These are phyloP conservation scores for Astrocystis sublimbata DNA, from an alignment of 495 filamentous ascomycete species.

Conservation along the genomic window DNA sequence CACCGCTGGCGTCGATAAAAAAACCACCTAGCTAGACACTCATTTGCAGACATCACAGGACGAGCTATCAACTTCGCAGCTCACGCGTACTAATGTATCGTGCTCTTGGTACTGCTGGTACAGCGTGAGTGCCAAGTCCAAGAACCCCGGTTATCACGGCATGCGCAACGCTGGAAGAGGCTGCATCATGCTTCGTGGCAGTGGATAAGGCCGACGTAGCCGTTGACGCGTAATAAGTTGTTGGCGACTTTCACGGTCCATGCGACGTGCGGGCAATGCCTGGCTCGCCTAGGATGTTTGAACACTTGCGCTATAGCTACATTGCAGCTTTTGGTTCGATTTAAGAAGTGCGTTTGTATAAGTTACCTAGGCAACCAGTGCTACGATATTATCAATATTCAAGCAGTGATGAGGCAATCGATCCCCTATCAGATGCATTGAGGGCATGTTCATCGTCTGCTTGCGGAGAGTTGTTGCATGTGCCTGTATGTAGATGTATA, in stretches of 20 bases:
- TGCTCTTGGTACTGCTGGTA: not conserved
- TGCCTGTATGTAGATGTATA: too few species aligned
- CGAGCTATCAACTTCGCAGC: not conserved
- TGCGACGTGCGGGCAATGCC: not conserved
- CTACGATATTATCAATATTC: not conserved
- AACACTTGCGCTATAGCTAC: not conserved
- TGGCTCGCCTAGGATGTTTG: not conserved
- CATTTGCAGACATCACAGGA: not conserved
- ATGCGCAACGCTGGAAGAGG: not conserved
- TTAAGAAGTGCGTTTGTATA: not conserved
- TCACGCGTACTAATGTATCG: not conserved
- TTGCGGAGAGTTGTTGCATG: too few species aligned
- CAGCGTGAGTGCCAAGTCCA: not conserved
- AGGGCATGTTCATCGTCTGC: too few species aligned
- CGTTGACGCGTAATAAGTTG: not conserved
- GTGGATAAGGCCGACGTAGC: not conserved
- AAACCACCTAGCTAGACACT: not conserved
- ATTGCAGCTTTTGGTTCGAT: not conserved
- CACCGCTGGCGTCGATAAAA: too few species aligned
- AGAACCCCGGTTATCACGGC: constrained; percentile 5
- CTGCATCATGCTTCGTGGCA: not conserved
- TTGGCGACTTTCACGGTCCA: too few species aligned
- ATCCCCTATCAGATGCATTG: too few species aligned
- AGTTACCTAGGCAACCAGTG: not conserved
- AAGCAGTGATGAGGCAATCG: too few species aligned